Evolutionary conservation across 495 filamentous ascomycete species (phyloP), one percentile per base, ranked within the genome.

Genomic region (Podospora appendiculata): DNA sequence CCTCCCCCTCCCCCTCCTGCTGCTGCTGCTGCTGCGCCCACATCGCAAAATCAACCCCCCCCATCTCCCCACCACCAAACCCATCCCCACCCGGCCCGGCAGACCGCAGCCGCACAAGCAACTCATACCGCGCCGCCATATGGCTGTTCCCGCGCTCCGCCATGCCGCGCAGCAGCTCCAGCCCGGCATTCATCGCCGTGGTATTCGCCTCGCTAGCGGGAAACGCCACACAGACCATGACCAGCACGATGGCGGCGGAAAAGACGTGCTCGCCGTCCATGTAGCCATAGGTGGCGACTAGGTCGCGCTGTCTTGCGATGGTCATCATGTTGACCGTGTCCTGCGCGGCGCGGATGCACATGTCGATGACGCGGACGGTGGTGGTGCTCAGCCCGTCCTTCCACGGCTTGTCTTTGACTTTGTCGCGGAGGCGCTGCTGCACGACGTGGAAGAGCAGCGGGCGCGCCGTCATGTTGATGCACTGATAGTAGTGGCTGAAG

Each of bases 221-320:
- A 41, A 78, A 77, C 8, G 70, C 73, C 3, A 68, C 69, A 58
- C 75, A 75, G 7, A 75, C 70, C 73, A 78, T 74, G 39, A 78
- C 68, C 9, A 78, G 67, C 7, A 78, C 58, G 12, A 78, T 61
- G 11, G 73, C 71, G 4, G 74, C 74, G 0, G 70, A 73, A 50
- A 78, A 78, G 18, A 70, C 61, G 46, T 78, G 75, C 47, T 78
- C 73, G 4, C 69, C 68, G 41, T 78, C 75, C 52, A 77, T 70
- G 51, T 76, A 78, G 10, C 75, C 75, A 50, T 76, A 78, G 0
- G 74, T 78, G 17, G 74, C 75, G n/a, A 78, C 58, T 1, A 77
- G 59, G 42, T 75, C 73, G 11, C 72, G 66, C 54, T 72, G 68
- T 0, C 65, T 66, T 0, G 71, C 72, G 10, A 70, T 64, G 41